Evolutionary conservation across 805 yeast genomes (phyloP).

Genomic region (Naumovozyma castellii): DNA sequence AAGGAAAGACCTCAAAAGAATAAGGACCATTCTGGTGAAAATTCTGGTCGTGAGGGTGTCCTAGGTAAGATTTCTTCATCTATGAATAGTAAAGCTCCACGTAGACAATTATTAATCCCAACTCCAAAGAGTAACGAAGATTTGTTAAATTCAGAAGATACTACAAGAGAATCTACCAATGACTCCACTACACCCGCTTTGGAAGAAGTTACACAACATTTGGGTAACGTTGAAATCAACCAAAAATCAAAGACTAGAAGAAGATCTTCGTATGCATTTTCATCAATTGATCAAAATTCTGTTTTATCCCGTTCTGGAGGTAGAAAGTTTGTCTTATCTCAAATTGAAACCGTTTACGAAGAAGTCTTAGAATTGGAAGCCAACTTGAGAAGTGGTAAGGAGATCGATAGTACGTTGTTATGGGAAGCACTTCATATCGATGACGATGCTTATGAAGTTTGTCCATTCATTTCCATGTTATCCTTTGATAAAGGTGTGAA

Average conservation of each 20-base stretch:
- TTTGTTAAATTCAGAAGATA: conserved; percentile 23
- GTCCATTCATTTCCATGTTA: conserved; percentile 76
- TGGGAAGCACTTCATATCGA: conserved; percentile 75
- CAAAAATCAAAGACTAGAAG: conserved; percentile 24
- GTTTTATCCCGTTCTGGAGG: conserved; percentile 31
- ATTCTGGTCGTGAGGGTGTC: conserved; percentile 59
- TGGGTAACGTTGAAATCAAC: conserved; percentile 25
- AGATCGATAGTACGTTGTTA: conserved; percentile 40
- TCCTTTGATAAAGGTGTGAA: conserved; percentile 83
- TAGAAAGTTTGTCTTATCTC: conserved; percentile 49
- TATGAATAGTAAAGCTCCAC: conserved; percentile 77
- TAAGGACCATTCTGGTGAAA: conserved; percentile 40
- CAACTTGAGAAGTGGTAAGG: conserved; percentile 47
- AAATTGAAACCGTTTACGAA: conserved; percentile 70
- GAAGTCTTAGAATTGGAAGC: conserved; percentile 75
- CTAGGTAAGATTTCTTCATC: conserved; percentile 78
- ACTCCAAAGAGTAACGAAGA: conserved; percentile 30
- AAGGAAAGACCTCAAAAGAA: conserved; percentile 72
- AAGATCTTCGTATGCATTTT: conserved; percentile 30
- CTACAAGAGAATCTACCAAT: background rate
- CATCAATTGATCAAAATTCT: conserved; percentile 28
- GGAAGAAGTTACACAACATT: conserved; percentile 26
- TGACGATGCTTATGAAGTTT: conserved; percentile 48
- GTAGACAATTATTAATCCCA: conserved; percentile 68
- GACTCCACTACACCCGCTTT: conserved; percentile 14